Base-by-base conservation (phyloP, 2,329 filamentous ascomycete genomes). In the Aspergillus bombycis region DNA sequence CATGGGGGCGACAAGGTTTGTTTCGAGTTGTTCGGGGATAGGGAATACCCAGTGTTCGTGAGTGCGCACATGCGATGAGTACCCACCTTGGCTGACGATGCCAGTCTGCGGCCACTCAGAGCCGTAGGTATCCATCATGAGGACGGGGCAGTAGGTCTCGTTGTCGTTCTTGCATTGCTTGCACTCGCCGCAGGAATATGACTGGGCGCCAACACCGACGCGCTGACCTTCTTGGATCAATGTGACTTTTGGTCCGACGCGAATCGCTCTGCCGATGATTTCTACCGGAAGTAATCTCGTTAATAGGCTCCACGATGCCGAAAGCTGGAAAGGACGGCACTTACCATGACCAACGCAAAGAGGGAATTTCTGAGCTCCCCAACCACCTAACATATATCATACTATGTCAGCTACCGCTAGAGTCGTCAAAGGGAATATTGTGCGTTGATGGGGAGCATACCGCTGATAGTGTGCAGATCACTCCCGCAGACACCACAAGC, bases 401-500 rank as follows among this genome's bases (percentile, higher is more conserved):
- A 32, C n/a, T 8, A 26, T 59, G 50, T 66, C 45, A 66, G 50
- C 9, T 57, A 48, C 19, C 19, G 8, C 23, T 36, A 43, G 30
- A 26, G 16, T 38, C 26, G 16, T n/a, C 26, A 38, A 26, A 36
- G 19, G 21, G 14, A 11, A 2, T 57, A 23, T 21, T 58, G 7
- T 5, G 16, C 10, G 45, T 21, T 56, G 46, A 32, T 36, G 19
- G 11, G 38, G 12, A 41, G 60, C 69, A 41, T 72, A 72, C 76
- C 78, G 72, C 78, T 87, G 74, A 92, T 85, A 64, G 88, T 91
- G 79, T 91, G 90, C 55, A 91, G 82, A 73, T 93, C 90, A 69
- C 86, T 90, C 69, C 89, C 87, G 76, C 90, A 93, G 59, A 93
- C 84, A 73, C 92, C 91, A 74, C 91, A 94, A 75, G 87, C 89